A percentile compares a stretch with the other conserved stretches of the same genome.
phyloP scores from a whole-genome alignment of 192 early-diverging fungal species.

The Coemansia sp. region DNA sequence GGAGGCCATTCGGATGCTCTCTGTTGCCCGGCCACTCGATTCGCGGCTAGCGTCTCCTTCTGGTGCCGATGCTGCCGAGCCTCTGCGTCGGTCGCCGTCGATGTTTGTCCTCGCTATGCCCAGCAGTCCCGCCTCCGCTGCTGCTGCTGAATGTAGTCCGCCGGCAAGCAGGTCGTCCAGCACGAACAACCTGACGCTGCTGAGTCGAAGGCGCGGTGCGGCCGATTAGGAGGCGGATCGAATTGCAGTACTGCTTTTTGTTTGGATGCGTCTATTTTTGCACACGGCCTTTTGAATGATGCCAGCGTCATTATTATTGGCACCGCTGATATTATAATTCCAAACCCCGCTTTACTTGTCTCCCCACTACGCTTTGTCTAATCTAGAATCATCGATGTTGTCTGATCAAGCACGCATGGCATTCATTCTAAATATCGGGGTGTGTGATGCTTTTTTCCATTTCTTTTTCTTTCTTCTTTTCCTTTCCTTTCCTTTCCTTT shows the following conservation, averaged over 20 bases:
- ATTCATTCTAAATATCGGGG: not conserved
- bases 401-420: too few relatives aligned
- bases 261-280: too few relatives aligned
- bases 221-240: not conserved
- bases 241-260: too few relatives aligned
- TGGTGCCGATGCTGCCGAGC: not conserved
- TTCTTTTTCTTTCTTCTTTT: conserved; percentile 14
- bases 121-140: conserved; percentile 8
- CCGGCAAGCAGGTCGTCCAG: conserved; percentile 33
- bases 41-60: too few relatives aligned
- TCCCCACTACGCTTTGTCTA: too few relatives aligned
- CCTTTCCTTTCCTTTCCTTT: conserved; percentile 1
- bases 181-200: conserved; percentile 18
- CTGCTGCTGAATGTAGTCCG: conserved; percentile 1
- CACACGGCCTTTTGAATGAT: too few relatives aligned
- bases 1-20: too few relatives aligned
- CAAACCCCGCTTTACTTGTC: too few relatives aligned
- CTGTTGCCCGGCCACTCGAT: too few relatives aligned
- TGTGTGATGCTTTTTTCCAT: not conserved
- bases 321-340: too few relatives aligned
- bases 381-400: too few relatives aligned
- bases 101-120: conserved; percentile 28
- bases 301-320: too few relatives aligned
- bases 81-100: conserved; percentile 16
- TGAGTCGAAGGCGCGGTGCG: conserved; percentile 20